Evolutionary conservation across 805 yeast species (phyloP), one percentile per base, ranked within the genome.

Genomic region (Kazachstania viticola): DNA sequence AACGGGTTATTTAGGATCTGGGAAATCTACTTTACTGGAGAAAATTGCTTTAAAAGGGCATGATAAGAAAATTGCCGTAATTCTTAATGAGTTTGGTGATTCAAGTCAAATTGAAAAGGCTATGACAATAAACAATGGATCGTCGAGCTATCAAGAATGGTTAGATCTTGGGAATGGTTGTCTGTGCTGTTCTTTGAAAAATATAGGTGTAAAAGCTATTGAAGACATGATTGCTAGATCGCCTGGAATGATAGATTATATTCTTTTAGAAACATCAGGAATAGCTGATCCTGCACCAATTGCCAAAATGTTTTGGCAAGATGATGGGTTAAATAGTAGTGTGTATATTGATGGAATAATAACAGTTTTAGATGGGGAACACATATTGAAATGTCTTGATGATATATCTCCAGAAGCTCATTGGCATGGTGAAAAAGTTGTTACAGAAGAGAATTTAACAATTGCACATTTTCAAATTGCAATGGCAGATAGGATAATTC

Each of bases 281-380:
- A 68, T 91, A 12, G 98, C 98, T 0, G 97, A 91, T 50, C 98
- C 98, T 0, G 96, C 87, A 0, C 97, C 97, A 0, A 84, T 91
- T 17, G 95, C 96, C 4, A 73, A 76, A 41, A 88, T 88, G 95
- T 91, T 91, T 57, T 91, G 98, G 98, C 66, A 87, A 19, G 98
- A 91, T 53, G 88, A 82, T 16, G 96, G 87, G 0, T 62, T 91
- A 36, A 68, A 77, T 12, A 76, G 94, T 4, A 77, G 75, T 42
- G 84, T 91, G 2, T 81, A 82, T 51, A 77, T 91, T 21, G 97
- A 88, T 55, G 95, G 95, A 0, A 83, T 88, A 4, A 69, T 91
- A 11, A 80, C 95, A 0, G 96, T 88, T 2, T 62, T 91, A 26
- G 97, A 88, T 51, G 52, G 76, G 2, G 73, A 67, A 29, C 76